Base-by-base conservation (phyloP, 2,329 filamentous ascomycete genomes). In the Colletotrichum eleusines region DNA sequence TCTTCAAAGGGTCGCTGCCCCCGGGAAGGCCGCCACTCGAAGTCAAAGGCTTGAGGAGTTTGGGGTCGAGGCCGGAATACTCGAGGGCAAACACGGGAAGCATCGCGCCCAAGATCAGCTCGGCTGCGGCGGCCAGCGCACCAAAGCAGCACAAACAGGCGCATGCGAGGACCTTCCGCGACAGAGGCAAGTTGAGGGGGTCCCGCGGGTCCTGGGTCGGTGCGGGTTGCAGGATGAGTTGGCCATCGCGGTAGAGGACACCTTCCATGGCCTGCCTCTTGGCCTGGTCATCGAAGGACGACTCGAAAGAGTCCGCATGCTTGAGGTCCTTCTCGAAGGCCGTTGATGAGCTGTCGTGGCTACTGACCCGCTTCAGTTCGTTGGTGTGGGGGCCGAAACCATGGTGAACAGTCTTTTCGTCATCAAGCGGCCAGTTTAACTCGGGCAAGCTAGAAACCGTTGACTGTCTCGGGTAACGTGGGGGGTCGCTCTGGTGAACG, bases 51-150 rank as follows among this genome's bases (percentile, higher is more conserved):
- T 75, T 76, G 26, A 80, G 73, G 26, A 75, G 70, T 6, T 75
- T 73, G 0, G 78, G 74, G 65, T 77, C 74, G 8, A 79, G 68
- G 12, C 78, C 77, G 5, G 77, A 75, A 60, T 81, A 81, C 63
- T 80, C 76, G 58, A 80, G 75, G 11, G 77, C 69, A 62, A 80
- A 81, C n/a, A 81, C 76, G 38, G 79, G 79, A 12, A 80, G 65
- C 57, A 80, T 74, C 3, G 73, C 73, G 26, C 75, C 76, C 50
- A 80, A 73, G 23, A 78, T 76, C 23, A 75, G 14, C 60, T 72
- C 66, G 14, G 76, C 74, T 1, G 77, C 73, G 12, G 78, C 73
- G 2, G 77, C 75, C 11, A 80, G 66, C 3, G 76, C 75, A 28
- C 77, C 78, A 62, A 78, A 71, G 38, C 64, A 71, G 53, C 68